These are phyloP conservation scores for Aspergillus arachidicola DNA, from an alignment of 2,329 filamentous ascomycete species.

Conservation along the genomic window DNA sequence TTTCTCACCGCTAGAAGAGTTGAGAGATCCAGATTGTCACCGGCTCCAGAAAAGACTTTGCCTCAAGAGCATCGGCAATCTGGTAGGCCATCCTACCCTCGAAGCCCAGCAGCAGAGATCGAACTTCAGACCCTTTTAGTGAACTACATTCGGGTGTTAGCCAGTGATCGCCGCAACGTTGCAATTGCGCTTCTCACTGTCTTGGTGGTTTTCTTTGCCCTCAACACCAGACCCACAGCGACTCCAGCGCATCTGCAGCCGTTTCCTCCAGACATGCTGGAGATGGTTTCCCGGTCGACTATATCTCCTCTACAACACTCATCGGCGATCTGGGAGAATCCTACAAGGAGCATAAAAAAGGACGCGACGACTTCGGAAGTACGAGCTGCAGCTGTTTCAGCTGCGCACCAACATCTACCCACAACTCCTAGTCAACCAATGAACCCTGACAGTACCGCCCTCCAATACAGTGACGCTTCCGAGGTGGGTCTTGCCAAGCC, in stretches of 20 bases:
- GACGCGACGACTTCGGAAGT: neutral
- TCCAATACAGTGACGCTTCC: neutral
- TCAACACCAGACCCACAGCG: conserved; percentile 16
- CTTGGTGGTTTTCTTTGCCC: conserved; percentile 46
- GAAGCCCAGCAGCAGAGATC: conserved; percentile 42
- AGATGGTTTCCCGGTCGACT: conserved; percentile 3
- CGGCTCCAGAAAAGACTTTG: neutral
- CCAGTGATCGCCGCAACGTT: conserved; percentile 57
- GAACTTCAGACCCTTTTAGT: conserved; percentile 55
- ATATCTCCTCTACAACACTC: conserved; percentile 11
- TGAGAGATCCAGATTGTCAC: conserved; percentile 5
- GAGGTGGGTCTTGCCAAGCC: neutral
- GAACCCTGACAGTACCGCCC: too few species aligned
- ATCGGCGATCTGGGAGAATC: neutral
- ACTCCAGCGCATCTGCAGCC: conserved; percentile 14
- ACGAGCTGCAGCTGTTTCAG: neutral
- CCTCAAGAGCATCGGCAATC: conserved; percentile 10
- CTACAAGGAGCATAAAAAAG: neutral
- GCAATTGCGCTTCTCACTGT: conserved; percentile 50
- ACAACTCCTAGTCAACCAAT: neutral
- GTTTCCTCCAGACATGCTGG: conserved; percentile 19
- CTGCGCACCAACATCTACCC: neutral
- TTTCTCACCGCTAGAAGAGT: neutral
- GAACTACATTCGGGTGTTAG: conserved; percentile 57
- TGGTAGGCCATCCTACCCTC: conserved; percentile 1